Base-by-base conservation (phyloP, 148 eudicot species). In the Cornus controversa region DNA sequence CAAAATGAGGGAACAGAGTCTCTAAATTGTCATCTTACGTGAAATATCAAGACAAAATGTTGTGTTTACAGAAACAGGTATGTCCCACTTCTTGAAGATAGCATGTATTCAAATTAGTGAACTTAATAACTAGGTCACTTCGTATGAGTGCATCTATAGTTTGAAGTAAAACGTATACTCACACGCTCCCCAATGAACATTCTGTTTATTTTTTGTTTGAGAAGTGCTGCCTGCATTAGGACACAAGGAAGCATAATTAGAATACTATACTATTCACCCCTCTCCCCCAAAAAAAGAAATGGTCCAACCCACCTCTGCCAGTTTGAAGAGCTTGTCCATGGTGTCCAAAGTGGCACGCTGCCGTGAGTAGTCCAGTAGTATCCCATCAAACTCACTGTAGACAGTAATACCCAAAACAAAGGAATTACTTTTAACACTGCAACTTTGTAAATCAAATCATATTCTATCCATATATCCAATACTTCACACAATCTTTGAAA, bases 301-400 rank as follows among this genome's bases (percentile, higher is more conserved):
- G 71, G 29, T 57, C 50, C 50, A 54, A 72, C 81, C 29, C 70
- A 93, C 99, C 98, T 96, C 98, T 20, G 98, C 98, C 86, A 96
- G 85, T 75, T 86, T 87, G 45, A 85, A 75, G 34, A 96, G 91
- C 87, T 90, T 96, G 74, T 84, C 67, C 86, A 92, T 37, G 37
- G 99, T 96, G 75, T 89, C 92, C 77, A 81, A 80, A 65, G 87
- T 88, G 67, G 91, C 97, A 80, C 94, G 28, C 81, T 96, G 99
- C 74, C 99, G 85, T 8, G 99, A 96, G 68, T 90, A 93, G 82
- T 96, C 99, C 87, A 96, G 75, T 50, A 93, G 77, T 79, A 91
- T 73, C 29, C 92, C 95, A 84, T 93, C 95, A 26, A 85, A 91
- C 63, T 93, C 98, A 75, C 99, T 96, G 75, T 75, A 79, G 37